Evolutionary conservation across 179 eudicot genomes (phyloP).

Genomic region (Sideroxylon spinosum): DNA sequence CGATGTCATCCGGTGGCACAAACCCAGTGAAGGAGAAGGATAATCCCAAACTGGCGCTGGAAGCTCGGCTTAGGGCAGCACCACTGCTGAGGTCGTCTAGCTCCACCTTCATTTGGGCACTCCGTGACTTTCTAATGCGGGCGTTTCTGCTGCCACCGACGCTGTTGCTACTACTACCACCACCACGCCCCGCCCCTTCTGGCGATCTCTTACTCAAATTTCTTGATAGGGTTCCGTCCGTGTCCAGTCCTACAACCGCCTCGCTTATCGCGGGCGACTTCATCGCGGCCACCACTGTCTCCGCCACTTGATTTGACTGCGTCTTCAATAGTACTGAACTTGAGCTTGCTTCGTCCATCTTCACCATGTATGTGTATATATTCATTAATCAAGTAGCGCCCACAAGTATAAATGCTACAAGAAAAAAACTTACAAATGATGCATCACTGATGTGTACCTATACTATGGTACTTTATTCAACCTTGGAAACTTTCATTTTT

Average conservation of each 20-base stretch:
- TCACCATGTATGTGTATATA: too few species aligned
- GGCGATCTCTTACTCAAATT: constrained; percentile 53
- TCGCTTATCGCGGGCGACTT: constrained; percentile 41
- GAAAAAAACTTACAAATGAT: too few species aligned
- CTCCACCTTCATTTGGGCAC: constrained; percentile 69
- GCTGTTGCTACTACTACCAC: constrained; percentile 5
- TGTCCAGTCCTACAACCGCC: constrained; percentile 27
- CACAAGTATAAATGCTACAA: neutral
- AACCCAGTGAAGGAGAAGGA: constrained; percentile 91
- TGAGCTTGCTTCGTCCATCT: constrained; percentile 62
- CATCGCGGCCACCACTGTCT: constrained; percentile 50
- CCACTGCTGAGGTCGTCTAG: constrained; percentile 67
- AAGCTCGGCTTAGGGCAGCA: constrained; percentile 86
- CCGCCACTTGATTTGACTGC: constrained; percentile 71
- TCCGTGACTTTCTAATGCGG: constrained; percentile 74
- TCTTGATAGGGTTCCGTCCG: constrained; percentile 39
- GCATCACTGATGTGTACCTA: too few species aligned
- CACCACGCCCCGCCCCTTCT: constrained; percentile 42
- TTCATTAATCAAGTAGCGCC: neutral
- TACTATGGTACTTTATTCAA: too few species aligned
- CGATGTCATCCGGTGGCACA: constrained; percentile 68
- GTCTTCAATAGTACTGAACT: constrained; percentile 50
- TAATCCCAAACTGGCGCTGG: constrained; percentile 85
- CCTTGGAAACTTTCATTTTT: too few species aligned
- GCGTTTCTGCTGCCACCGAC: constrained; percentile 27